Conservation (phyloP, 2,329 filamentous ascomycete genomes). For the Nemania abortiva region DNA sequence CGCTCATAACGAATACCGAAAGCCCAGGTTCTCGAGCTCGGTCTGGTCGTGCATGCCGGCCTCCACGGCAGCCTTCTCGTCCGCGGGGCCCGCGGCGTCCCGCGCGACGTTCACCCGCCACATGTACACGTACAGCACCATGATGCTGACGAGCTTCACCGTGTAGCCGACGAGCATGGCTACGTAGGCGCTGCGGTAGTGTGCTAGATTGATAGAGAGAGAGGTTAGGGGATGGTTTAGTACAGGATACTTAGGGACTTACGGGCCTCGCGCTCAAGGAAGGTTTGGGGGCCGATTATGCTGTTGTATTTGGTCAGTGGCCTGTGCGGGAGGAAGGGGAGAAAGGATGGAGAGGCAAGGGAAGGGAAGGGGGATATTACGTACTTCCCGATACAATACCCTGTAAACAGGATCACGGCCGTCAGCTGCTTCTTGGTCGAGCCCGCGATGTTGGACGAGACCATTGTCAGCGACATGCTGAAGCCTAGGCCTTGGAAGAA, state of each 20-base stretch:
- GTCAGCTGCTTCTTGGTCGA: conserved; percentile 53
- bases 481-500: conserved; percentile 52
- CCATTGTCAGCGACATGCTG: conserved; percentile 51
- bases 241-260: conserved; percentile 28
- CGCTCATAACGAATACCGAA: conserved; percentile 47
- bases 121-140: conserved; percentile 51
- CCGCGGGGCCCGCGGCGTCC: conserved; percentile 45
- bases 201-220: conserved; percentile 34
- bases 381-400: conserved; percentile 51
- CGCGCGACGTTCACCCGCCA: conserved; percentile 47
- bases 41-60: conserved; percentile 51
- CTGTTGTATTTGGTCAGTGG: conserved; percentile 32
- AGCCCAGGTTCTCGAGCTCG: conserved; percentile 51
- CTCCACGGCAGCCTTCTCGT: conserved; percentile 49
- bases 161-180: conserved; percentile 52
- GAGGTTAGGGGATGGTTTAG: not conserved
- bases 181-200: conserved; percentile 51
- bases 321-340: not conserved
- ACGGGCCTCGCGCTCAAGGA: conserved; percentile 45
- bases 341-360: not conserved
- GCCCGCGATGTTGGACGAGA: conserved; percentile 52
- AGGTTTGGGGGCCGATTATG: conserved; percentile 52
- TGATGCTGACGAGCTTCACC: conserved; percentile 46
- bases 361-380: conserved; percentile 12
- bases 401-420: conserved; percentile 48